phyloP scores from a whole-genome alignment of 2,329 filamentous ascomycete genomes.

The Curvularia eragrostidis region DNA sequence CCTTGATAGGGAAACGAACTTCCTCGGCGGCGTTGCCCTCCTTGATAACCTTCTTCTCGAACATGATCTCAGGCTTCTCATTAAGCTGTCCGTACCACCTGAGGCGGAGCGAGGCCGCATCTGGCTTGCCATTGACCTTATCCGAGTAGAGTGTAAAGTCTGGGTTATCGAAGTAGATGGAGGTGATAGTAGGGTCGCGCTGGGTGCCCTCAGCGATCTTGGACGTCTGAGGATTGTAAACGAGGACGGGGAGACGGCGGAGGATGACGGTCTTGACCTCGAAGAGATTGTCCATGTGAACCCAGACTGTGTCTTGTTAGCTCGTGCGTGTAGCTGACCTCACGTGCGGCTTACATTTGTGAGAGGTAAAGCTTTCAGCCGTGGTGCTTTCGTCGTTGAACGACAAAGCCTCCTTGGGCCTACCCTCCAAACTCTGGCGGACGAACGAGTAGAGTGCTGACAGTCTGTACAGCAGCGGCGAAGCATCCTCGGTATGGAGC shows the following conservation, averaged over 20 bases:
- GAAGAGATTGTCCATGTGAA: conserved; percentile 91
- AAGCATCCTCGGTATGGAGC: conserved; percentile 95
- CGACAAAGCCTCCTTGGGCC: conserved; percentile 53
- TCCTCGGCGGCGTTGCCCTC: conserved; percentile 80
- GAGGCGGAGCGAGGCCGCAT: conserved; percentile 82
- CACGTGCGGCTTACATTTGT: conserved; percentile 72
- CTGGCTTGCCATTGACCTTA: conserved; percentile 78
- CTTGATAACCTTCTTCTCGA: conserved; percentile 89
- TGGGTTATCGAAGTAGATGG: conserved; percentile 91
- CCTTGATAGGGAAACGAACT: conserved; percentile 83
- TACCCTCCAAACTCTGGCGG: conserved; percentile 78
- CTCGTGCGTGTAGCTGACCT: conserved; percentile 4
- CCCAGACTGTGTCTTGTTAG: conserved; percentile 72
- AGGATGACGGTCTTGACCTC: conserved; percentile 97
- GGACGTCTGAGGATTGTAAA: conserved; percentile 87
- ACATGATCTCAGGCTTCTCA: conserved; percentile 76
- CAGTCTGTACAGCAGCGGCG: conserved; percentile 83
- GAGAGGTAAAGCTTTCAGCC: conserved; percentile 76
- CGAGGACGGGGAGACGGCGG: conserved; percentile 84
- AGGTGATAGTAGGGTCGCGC: conserved; percentile 87
- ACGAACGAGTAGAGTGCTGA: conserved; percentile 97
- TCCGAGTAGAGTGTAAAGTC: conserved; percentile 85
- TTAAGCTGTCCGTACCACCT: conserved; percentile 90
- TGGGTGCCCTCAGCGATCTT: conserved; percentile 81
- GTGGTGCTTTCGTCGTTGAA: conserved; percentile 52